Conservation (phyloP, 2,329 filamentous ascomycete species). For the Penicillium brevicompactum region DNA sequence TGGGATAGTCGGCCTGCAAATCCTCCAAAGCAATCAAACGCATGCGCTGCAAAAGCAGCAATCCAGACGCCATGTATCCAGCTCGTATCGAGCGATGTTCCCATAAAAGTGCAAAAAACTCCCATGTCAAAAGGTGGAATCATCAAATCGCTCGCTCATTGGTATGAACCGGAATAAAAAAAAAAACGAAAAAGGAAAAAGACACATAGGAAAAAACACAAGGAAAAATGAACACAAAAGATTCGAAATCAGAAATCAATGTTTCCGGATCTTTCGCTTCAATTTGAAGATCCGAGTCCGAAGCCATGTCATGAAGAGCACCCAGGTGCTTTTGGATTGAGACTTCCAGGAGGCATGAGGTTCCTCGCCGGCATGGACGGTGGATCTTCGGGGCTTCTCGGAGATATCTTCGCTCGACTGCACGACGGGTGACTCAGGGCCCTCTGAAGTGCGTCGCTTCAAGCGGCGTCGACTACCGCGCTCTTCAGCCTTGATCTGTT, state of each 20-base stretch:
- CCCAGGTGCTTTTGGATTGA: constrained; percentile 48
- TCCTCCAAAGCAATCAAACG: constrained; percentile 1
- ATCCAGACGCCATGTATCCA: constrained; percentile 8
- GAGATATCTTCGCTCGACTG: constrained; percentile 20
- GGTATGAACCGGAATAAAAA: constrained; percentile 1
- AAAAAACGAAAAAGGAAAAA: background rate
- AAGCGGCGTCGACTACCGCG: constrained; percentile 46
- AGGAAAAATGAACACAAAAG: constrained; percentile 30
- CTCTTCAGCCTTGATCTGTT: constrained; percentile 51
- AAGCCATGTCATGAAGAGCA: constrained; percentile 60
- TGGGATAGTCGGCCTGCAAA: constrained; percentile 9
- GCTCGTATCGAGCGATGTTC: constrained; percentile 5
- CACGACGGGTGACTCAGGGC: constrained; percentile 10
- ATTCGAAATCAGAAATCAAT: constrained; percentile 13
- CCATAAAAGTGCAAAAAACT: constrained; percentile 7
- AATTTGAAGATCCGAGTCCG: constrained; percentile 58
- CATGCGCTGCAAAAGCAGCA: constrained; percentile 6
- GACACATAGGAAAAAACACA: background rate
- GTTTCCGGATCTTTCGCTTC: constrained; percentile 38
- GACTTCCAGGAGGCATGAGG: constrained; percentile 32
- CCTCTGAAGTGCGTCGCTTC: constrained; percentile 34
- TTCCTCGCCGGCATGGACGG: constrained; percentile 4
- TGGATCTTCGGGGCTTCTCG: constrained; percentile 20
- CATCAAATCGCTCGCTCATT: constrained; percentile 14
- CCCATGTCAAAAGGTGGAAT: constrained; percentile 7